phyloP scores from a whole-genome alignment of 1,284 basidiomycete genomes.

The Papiliotrema flavescens region DNA sequence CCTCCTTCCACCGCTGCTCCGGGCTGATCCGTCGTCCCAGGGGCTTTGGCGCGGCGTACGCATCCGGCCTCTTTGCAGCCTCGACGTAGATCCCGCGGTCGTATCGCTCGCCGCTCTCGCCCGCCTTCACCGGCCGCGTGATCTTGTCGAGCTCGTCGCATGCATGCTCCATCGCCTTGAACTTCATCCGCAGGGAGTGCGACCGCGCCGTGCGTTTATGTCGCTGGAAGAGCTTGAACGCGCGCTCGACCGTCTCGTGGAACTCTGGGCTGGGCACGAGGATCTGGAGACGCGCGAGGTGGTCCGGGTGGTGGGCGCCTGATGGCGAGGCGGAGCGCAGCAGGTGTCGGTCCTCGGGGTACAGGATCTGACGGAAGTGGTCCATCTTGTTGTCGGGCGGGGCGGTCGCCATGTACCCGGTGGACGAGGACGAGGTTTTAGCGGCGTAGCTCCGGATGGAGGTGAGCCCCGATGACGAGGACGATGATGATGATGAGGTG shows the following conservation, averaged over 20 bases:
- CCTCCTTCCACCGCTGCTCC: constrained; percentile 67
- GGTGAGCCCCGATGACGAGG: background rate
- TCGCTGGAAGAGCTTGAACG: constrained; percentile 78
- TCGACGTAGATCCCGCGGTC: constrained; percentile 58
- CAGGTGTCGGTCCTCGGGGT: constrained; percentile 62
- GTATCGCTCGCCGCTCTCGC: constrained; percentile 11
- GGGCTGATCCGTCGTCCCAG: constrained; percentile 61
- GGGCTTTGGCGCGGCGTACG: constrained; percentile 51
- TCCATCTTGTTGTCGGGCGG: constrained; percentile 51
- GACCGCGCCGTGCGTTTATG: constrained; percentile 66
- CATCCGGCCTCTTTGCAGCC: constrained; percentile 63
- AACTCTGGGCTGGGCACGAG: constrained; percentile 80
- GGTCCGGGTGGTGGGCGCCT: constrained; percentile 75
- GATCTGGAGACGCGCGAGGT: constrained; percentile 63
- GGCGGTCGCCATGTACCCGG: background rate
- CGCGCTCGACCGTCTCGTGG: constrained; percentile 89
- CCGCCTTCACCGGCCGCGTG: constrained; percentile 9
- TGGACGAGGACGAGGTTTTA: background rate
- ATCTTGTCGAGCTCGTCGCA: constrained; percentile 72
- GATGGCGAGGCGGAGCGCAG: constrained; percentile 57
- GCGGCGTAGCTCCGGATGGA: background rate
- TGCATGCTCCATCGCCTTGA: constrained; percentile 68
- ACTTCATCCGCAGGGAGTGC: constrained; percentile 66
- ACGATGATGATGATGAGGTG: background rate
- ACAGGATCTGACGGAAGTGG: constrained; percentile 69